phyloP scores from a whole-genome alignment of 1,139 yeast genomes.

The Debaryomyces sp. region DNA sequence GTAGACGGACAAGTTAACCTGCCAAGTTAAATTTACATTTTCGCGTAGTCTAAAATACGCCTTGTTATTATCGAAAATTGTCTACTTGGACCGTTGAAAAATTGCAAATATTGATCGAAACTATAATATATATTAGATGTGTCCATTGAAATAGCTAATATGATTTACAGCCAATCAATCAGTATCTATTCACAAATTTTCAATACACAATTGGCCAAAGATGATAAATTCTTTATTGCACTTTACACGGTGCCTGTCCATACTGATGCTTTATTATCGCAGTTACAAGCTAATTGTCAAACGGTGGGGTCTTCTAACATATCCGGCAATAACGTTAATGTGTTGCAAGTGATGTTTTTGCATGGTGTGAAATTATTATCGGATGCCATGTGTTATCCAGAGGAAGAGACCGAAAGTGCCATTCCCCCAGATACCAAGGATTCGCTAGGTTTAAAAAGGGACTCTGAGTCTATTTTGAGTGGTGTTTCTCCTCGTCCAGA shows the following conservation, averaged over 20 bases:
- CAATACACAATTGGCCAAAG: conserved; percentile 20
- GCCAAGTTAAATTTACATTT: conserved; percentile 1
- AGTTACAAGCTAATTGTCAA: conserved; percentile 26
- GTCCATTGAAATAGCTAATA: conserved; percentile 4
- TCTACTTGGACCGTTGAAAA: background rate
- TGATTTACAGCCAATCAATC: conserved; percentile 18
- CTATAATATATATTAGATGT: background rate
- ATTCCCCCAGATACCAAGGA: background rate
- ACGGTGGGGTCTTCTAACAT: background rate
- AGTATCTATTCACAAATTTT: conserved; percentile 30
- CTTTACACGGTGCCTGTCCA: conserved; percentile 32
- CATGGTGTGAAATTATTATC: conserved; percentile 24
- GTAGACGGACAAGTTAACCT: background rate
- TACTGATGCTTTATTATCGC: conserved; percentile 25
- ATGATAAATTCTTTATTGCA: conserved; percentile 24
- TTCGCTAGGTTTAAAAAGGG: background rate
- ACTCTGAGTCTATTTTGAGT: conserved; percentile 3
- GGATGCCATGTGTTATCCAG: conserved; percentile 19
- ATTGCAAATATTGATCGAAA: background rate
- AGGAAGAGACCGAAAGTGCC: background rate
- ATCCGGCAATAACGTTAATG: conserved; percentile 8
- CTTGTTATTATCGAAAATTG: background rate
- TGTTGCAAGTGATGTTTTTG: conserved; percentile 22
- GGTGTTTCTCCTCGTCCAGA: background rate
- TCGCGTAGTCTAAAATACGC: background rate